Evolutionary conservation across 352 stramenopile species (phyloP).

Genomic region (Pythium oligandrum): DNA sequence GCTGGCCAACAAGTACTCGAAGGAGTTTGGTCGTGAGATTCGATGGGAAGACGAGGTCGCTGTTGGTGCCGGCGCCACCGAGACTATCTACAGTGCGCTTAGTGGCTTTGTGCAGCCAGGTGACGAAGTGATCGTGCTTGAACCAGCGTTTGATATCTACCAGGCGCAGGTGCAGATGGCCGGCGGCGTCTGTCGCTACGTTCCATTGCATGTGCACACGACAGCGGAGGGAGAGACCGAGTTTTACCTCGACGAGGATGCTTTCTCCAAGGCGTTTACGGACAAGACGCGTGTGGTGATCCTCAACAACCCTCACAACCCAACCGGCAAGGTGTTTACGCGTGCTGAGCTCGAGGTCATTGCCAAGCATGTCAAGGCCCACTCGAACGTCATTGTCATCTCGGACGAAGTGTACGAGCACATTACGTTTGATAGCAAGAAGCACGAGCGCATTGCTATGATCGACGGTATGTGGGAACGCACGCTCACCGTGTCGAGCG

Average conservation of each 20-base stretch:
- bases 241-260: slow-evolving; percentile 83
- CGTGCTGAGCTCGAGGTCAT: slow-evolving; percentile 90
- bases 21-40: slow-evolving; percentile 79
- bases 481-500: slow-evolving; percentile 87
- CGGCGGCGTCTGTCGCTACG: slow-evolving; percentile 69
- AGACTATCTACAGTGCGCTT: slow-evolving; percentile 93
- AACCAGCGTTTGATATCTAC: slow-evolving; percentile 98
- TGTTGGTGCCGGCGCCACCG: slow-evolving; percentile 91
- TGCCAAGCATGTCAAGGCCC: slow-evolving; percentile 74
- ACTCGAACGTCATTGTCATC: slow-evolving; percentile 91
- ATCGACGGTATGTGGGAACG: slow-evolving; percentile 82
- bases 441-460: slow-evolving; percentile 65
- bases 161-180: slow-evolving; percentile 84
- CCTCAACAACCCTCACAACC: slow-evolving; percentile 98
- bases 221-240: slow-evolving; percentile 35
- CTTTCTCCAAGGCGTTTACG: slow-evolving; percentile 85
- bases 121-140: slow-evolving; percentile 96
- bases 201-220: slow-evolving; percentile 67
- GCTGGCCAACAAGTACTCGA: slow-evolving; percentile 90
- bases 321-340: slow-evolving; percentile 97
- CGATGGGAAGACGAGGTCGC: slow-evolving; percentile 91
- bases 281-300: slow-evolving; percentile 92
- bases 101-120: slow-evolving; percentile 90
- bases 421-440: slow-evolving; percentile 87
- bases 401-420: slow-evolving; percentile 99